Conservation (phyloP, 2,329 filamentous ascomycete species). For the Clonostachys rosea region DNA sequence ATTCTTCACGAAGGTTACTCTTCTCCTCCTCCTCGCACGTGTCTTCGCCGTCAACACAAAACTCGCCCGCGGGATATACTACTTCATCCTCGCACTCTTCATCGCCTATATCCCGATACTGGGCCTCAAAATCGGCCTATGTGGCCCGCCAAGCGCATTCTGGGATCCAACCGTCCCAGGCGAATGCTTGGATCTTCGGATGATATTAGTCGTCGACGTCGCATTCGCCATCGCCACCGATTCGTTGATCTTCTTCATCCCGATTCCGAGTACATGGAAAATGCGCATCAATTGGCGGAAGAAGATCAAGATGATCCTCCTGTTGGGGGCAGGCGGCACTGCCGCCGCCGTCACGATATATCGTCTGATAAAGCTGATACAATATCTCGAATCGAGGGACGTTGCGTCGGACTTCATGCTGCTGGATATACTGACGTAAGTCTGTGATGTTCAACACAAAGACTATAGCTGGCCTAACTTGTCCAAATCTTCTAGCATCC, state of each 20-base stretch:
- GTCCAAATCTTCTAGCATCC: conserved; percentile 7
- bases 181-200: conserved; percentile 20
- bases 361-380: conserved; percentile 3
- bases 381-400: conserved; percentile 6
- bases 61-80: conserved; percentile 15
- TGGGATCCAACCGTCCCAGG: conserved; percentile 12
- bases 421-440: conserved; percentile 1
- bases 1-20: conserved; percentile 22
- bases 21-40: conserved; percentile 21
- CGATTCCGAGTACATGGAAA: conserved; percentile 18
- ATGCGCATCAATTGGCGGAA: conserved; percentile 15
- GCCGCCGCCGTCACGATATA: conserved; percentile 17
- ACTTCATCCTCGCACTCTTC: conserved; percentile 16
- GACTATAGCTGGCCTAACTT: conserved; percentile 16
- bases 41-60: conserved; percentile 16
- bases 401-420: background rate
- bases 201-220: conserved; percentile 16
- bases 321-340: conserved; percentile 18
- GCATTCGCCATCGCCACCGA: conserved; percentile 20
- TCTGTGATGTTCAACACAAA: conserved; percentile 8
- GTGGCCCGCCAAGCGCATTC: conserved; percentile 12
- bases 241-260: conserved; percentile 20
- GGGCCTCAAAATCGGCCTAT: conserved; percentile 16
- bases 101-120: conserved; percentile 17
- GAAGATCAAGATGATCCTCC: conserved; percentile 19